A percentile compares a stretch with the other conserved stretches of the same genome.
These are phyloP conservation scores for Arthroderma sp. DNA, from an alignment of 2,329 filamentous ascomycete genomes.

Conservation along the genomic window DNA sequence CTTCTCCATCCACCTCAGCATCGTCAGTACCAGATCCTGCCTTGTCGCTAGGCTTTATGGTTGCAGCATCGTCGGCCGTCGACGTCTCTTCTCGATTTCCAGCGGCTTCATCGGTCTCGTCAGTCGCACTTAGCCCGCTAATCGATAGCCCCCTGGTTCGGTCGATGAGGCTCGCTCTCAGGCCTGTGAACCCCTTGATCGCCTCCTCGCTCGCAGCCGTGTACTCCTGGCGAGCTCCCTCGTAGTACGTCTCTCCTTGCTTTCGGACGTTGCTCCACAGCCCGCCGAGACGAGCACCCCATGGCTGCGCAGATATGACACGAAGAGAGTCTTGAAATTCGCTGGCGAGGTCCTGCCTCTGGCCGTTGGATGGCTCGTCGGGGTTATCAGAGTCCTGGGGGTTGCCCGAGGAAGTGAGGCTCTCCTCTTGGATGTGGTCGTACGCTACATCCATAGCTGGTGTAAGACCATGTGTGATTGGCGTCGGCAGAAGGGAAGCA, in stretches of 20 bases:
- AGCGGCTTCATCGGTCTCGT: constrained; percentile 15
- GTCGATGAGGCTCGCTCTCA: constrained; percentile 55
- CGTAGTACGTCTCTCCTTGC: constrained; percentile 81
- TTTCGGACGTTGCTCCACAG: constrained; percentile 88
- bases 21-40: constrained; percentile 21
- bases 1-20: constrained; percentile 36
- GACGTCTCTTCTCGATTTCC: constrained; percentile 21
- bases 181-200: constrained; percentile 61
- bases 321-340: constrained; percentile 94
- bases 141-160: constrained; percentile 65
- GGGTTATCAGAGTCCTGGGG: constrained; percentile 32
- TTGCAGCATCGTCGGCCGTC: constrained; percentile 11
- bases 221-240: constrained; percentile 72
- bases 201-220: constrained; percentile 69
- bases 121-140: constrained; percentile 27
- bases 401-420: constrained; percentile 42
- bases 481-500: not conserved
- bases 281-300: constrained; percentile 78
- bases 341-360: constrained; percentile 52
- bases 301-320: constrained; percentile 79
- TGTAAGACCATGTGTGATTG: not conserved
- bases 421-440: constrained; percentile 87
- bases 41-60: constrained; percentile 15
- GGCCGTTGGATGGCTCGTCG: constrained; percentile 31
- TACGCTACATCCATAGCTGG: constrained; percentile 81